phyloP scores from a whole-genome alignment of 2,329 filamentous ascomycete species.

The Stachybotrys echinatus region DNA sequence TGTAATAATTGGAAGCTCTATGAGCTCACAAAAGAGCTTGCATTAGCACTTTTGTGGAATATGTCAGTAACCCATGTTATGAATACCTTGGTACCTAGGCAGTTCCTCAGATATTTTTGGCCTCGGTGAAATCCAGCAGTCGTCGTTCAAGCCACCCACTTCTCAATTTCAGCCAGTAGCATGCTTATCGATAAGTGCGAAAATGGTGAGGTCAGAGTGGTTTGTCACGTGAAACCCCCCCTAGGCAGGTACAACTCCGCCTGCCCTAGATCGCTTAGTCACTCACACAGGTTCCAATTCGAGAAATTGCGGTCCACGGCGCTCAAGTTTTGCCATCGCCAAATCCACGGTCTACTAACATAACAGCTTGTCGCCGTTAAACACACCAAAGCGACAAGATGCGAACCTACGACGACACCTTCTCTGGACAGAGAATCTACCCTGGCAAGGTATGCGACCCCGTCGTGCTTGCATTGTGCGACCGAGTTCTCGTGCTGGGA shows the following conservation, averaged over 20 bases:
- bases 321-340: constrained; percentile 30
- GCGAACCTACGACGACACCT: constrained; percentile 63
- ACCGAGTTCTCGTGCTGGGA: constrained; percentile 8
- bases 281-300: constrained; percentile 32
- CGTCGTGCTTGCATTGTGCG: constrained; percentile 10
- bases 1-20: no score
- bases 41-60: no score
- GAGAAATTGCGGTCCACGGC: constrained; percentile 31
- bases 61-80: no score
- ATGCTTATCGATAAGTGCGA: background rate
- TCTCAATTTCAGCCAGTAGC: background rate
- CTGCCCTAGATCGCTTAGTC: constrained; percentile 37
- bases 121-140: no score
- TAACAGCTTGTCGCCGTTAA: constrained; percentile 34
- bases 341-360: constrained; percentile 34
- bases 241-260: constrained; percentile 17
- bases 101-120: no score
- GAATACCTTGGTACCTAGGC: no score
- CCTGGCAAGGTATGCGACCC: constrained; percentile 55
- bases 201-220: background rate
- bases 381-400: constrained; percentile 44
- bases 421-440: constrained; percentile 64
- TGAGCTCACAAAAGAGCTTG: no score
- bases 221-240: background rate
- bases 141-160: no score